These are phyloP conservation scores for Mimosa pudica DNA, from an alignment of 306 rosid genomes.

Conservation along the genomic window DNA sequence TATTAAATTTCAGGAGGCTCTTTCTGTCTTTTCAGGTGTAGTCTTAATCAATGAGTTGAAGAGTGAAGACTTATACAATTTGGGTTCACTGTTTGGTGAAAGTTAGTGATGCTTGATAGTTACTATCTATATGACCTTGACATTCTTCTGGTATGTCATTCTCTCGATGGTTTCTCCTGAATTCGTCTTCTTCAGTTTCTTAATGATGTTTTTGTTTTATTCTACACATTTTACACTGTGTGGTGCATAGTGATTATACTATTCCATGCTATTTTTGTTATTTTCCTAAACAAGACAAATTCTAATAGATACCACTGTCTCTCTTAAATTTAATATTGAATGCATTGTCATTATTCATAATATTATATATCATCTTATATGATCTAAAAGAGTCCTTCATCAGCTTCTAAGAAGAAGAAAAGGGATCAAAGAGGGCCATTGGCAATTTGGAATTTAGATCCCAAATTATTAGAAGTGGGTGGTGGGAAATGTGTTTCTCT, in stretches of 20 bases:
- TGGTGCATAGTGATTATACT: neutral
- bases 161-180: neutral
- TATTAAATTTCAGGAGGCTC: neutral
- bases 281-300: neutral
- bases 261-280: neutral
- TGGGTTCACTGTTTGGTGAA: neutral
- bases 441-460: neutral
- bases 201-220: conserved; percentile 2
- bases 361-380: neutral
- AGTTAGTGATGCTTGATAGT: neutral
- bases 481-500: neutral
- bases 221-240: neutral
- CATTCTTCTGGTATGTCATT: neutral
- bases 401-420: neutral
- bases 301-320: neutral
- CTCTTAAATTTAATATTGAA: neutral
- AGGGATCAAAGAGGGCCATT: neutral
- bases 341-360: neutral
- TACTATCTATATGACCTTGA: neutral
- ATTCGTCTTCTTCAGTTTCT: neutral
- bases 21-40: neutral
- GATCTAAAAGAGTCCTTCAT: neutral
- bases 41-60: neutral
- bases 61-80: neutral
- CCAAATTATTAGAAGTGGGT: neutral